phyloP scores from a whole-genome alignment of 352 stramenopile genomes.

The Globisporangium alternatum region DNA sequence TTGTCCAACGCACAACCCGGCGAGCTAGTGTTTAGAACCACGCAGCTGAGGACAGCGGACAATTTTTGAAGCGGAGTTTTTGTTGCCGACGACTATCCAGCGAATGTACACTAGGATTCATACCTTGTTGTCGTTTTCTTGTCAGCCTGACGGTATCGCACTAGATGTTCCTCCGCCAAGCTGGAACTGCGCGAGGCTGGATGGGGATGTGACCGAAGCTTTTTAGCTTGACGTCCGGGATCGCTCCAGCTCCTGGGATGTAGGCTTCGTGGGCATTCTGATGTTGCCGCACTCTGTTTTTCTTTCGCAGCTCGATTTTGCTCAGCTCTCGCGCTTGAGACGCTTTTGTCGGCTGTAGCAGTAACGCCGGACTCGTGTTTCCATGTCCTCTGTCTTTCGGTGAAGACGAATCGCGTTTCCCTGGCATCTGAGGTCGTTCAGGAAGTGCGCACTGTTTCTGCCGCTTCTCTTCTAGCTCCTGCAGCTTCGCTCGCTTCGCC shows the following conservation, averaged over 20 bases:
- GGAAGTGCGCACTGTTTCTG: constrained; percentile 38
- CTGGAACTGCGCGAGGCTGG: constrained; percentile 51
- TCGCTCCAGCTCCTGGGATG: constrained; percentile 42
- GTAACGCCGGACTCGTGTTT: constrained; percentile 10
- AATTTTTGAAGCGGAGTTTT: constrained; percentile 1
- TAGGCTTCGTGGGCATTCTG: constrained; percentile 57
- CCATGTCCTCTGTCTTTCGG: not conserved
- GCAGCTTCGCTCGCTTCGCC: constrained; percentile 41
- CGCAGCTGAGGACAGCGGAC: not conserved
- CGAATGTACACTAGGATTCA: not conserved
- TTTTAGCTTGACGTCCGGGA: constrained; percentile 57
- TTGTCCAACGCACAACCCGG: constrained; percentile 75
- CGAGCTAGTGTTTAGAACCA: constrained; percentile 8
- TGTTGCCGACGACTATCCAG: not conserved
- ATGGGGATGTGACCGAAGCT: constrained; percentile 71
- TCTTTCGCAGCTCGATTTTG: constrained; percentile 44
- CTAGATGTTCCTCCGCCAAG: constrained; percentile 58
- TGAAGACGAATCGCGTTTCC: not conserved
- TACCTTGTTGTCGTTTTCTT: not conserved
- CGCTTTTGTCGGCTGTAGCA: constrained; percentile 48
- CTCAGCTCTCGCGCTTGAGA: constrained; percentile 47
- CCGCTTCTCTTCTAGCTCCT: constrained; percentile 36
- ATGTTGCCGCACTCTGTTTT: constrained; percentile 29
- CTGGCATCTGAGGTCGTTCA: constrained; percentile 26
- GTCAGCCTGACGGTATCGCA: not conserved